Base-by-base conservation (phyloP, 2,329 filamentous ascomycete species). In the Alternaria sp. region DNA sequence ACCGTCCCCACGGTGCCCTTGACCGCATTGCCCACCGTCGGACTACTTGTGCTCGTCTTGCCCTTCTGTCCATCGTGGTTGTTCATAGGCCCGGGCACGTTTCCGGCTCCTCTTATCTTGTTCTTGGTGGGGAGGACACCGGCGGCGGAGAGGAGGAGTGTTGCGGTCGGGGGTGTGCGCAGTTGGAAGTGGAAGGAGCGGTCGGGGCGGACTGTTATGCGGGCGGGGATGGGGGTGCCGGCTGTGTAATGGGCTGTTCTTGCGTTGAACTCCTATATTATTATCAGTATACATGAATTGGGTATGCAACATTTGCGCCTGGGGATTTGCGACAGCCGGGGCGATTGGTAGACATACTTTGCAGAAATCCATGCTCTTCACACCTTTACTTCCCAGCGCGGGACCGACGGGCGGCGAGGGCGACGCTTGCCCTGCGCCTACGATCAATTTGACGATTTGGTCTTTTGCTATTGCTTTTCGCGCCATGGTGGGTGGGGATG, bases 281-380 rank as follows among this genome's bases (percentile, higher is more conserved):
- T 11, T 50, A 49, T 49, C 23, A 53, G 6, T 15, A 6, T 20
- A 30, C 33, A 7, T 14, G 33, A 15, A 37, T 37, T 14, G 33
- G 15, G 14, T n/a, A 15, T 37, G 43, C n/a, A n/a, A n/a, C n/a
- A n/a, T n/a, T n/a, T n/a, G n/a, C n/a, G n/a, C n/a, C n/a, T n/a
- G n/a, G n/a, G n/a, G 23, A 23, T 23, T 5, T 23, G 23, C 23
- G 23, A 23, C 23, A 23, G 23, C 5, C 23, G 23, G 23, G 23
- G 23, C 4, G 4, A 23, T 23, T 4, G 23, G 4, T 23, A 6
- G 10, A 56, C 61, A 14, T 67, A 67, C 65, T 56, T 67, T 98
- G 89, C 96, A 98, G 81, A 98, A 99, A 83, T 99, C 96, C 91
- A 99, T 99, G 62, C 92, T 96, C 86, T 99, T 99, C 67, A 99